phyloP scores from a whole-genome alignment of 768 basidiomycete species.

The Cyclocybe aegerita region DNA sequence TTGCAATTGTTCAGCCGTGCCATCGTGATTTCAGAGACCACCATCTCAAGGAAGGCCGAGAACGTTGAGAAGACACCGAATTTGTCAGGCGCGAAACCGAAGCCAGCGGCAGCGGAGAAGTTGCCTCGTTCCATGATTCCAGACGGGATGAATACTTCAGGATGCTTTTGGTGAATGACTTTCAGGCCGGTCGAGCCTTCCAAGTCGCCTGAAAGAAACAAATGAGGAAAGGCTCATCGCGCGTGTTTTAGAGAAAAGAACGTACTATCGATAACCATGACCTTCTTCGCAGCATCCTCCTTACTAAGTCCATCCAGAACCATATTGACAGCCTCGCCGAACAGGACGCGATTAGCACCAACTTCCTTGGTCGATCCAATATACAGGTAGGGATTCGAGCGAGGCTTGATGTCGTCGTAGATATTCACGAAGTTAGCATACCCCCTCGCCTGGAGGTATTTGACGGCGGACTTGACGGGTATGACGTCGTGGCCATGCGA shows the following conservation, averaged over 20 bases:
- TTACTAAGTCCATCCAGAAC: constrained; percentile 75
- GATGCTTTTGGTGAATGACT: constrained; percentile 86
- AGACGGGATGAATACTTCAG: constrained; percentile 83
- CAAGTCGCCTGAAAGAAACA: constrained; percentile 55
- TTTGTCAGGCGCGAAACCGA: constrained; percentile 80
- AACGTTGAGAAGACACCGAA: constrained; percentile 91
- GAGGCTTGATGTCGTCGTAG: constrained; percentile 64
- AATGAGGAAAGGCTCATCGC: constrained; percentile 6
- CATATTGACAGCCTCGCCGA: constrained; percentile 80
- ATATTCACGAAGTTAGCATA: constrained; percentile 54
- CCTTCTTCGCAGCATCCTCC: constrained; percentile 75
- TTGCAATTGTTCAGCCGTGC: constrained; percentile 90
- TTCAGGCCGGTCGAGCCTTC: constrained; percentile 91
- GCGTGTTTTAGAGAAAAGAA: constrained; percentile 8
- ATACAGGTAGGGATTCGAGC: constrained; percentile 55
- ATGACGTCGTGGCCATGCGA: constrained; percentile 85
- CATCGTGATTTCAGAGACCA: constrained; percentile 88
- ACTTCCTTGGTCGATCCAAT: constrained; percentile 71
- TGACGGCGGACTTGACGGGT: constrained; percentile 75
- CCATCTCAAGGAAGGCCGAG: constrained; percentile 91
- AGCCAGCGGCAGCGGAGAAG: constrained; percentile 82
- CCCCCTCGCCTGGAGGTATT: constrained; percentile 68
- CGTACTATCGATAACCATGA: constrained; percentile 86
- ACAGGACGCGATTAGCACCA: constrained; percentile 79
- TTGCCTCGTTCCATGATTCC: constrained; percentile 88